phyloP scores from a whole-genome alignment of 73 alveolate genomes.

The Blepharisma japonicum region DNA sequence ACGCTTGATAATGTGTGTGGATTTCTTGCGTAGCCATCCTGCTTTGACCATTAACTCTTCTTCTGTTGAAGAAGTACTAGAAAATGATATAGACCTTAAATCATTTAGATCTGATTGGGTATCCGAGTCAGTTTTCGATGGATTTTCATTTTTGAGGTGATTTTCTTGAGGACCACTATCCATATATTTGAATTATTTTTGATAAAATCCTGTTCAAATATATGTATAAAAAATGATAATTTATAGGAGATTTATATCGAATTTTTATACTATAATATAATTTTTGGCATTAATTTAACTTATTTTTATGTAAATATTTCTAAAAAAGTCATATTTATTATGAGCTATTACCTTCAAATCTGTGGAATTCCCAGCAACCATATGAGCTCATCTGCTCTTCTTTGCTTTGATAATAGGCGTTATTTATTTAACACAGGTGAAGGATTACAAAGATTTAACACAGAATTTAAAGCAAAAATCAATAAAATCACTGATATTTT shows the following conservation, averaged over 20 bases:
- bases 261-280: too few relatives aligned
- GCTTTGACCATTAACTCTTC: not conserved
- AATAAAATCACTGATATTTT: conserved; percentile 1
- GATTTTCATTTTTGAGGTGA: too few relatives aligned
- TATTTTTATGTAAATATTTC: too few relatives aligned
- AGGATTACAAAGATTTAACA: conserved; percentile 1
- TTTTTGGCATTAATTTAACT: too few relatives aligned
- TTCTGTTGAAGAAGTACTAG: not conserved
- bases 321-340: not conserved
- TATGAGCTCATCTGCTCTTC: not conserved
- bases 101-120: too few relatives aligned
- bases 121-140: too few relatives aligned
- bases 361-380: not conserved
- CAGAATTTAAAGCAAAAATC: not conserved
- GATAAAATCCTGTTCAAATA: too few relatives aligned
- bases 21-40: conserved; percentile 29
- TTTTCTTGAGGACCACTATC: too few relatives aligned
- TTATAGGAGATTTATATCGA: too few relatives aligned
- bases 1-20: not conserved
- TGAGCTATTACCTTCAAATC: conserved; percentile 25
- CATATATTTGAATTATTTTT: too few relatives aligned
- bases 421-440: conserved; percentile 28
- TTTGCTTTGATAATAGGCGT: conserved; percentile 12
- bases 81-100: too few relatives aligned
- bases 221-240: too few relatives aligned